These are phyloP conservation scores for Acanthamoeba rhysodes DNA, from an alignment of 208 protist genomes.

Conservation along the genomic window DNA sequence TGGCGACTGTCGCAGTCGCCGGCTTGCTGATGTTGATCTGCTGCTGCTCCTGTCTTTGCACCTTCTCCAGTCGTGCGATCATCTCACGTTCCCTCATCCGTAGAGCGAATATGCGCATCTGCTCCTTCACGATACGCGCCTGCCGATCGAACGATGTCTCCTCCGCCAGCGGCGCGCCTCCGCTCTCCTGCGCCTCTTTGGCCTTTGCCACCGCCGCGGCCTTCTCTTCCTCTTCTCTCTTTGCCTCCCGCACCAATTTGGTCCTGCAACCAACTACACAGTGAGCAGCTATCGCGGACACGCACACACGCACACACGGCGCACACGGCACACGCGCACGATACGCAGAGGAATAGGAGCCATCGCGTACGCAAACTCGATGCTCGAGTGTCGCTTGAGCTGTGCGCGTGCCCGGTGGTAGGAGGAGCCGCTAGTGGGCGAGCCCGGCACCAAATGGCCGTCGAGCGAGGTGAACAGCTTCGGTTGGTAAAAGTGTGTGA, in stretches of 20 bases:
- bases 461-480: background rate
- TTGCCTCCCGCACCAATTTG: background rate
- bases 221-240: background rate
- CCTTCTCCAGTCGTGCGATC: background rate
- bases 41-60: background rate
- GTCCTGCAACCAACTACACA: background rate
- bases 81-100: background rate
- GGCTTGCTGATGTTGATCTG: background rate
- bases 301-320: background rate
- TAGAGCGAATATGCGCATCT: background rate
- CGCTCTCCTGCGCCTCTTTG: background rate
- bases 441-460: background rate
- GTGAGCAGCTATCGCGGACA: too few relatives aligned
- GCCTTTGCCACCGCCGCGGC: background rate
- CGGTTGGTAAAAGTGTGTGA: background rate
- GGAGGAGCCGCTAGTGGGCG: background rate
- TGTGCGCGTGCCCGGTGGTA: background rate
- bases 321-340: too few relatives aligned
- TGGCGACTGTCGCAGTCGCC: background rate
- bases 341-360: background rate
- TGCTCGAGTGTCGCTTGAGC: background rate
- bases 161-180: background rate
- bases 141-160: conserved; percentile 19
- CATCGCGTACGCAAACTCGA: background rate
- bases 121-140: conserved; percentile 9